These are phyloP conservation scores for Esteya vermicola DNA, from an alignment of 2,329 filamentous ascomycete genomes.

Conservation along the genomic window DNA sequence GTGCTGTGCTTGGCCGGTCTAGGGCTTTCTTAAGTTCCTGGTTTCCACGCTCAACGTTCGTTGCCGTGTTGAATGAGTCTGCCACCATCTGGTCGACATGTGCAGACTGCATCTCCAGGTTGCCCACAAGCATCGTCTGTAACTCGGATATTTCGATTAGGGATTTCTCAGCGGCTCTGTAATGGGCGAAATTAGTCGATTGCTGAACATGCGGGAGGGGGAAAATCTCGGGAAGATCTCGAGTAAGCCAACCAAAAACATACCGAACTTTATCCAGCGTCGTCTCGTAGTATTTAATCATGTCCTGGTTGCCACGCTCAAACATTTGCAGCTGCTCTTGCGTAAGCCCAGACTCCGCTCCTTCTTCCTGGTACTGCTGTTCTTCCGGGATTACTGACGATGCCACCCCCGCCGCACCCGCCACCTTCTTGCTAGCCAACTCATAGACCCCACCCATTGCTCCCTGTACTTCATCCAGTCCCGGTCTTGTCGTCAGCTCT, in stretches of 20 bases:
- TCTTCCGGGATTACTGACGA: neutral
- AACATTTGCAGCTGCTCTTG: conserved; percentile 86
- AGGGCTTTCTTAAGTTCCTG: conserved; percentile 77
- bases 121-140: conserved; percentile 75
- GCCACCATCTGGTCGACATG: conserved; percentile 80
- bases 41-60: conserved; percentile 83
- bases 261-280: conserved; percentile 91
- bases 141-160: conserved; percentile 85
- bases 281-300: conserved; percentile 87
- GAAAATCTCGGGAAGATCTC: neutral
- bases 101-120: conserved; percentile 72
- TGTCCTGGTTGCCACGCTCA: conserved; percentile 80
- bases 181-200: neutral
- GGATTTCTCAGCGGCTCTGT: conserved; percentile 74
- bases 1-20: conserved; percentile 55
- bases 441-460: too few relatives aligned
- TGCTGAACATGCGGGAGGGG: too few relatives aligned
- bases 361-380: conserved; percentile 3
- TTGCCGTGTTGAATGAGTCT: conserved; percentile 67
- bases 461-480: too few relatives aligned
- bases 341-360: conserved; percentile 42
- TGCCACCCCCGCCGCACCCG: neutral
- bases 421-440: neutral
- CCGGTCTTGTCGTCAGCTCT: conserved; percentile 34
- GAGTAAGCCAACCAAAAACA: conserved; percentile 23